These are phyloP conservation scores for Geotrichum australiense DNA, from an alignment of 1,139 yeast genomes.

Conservation along the genomic window DNA sequence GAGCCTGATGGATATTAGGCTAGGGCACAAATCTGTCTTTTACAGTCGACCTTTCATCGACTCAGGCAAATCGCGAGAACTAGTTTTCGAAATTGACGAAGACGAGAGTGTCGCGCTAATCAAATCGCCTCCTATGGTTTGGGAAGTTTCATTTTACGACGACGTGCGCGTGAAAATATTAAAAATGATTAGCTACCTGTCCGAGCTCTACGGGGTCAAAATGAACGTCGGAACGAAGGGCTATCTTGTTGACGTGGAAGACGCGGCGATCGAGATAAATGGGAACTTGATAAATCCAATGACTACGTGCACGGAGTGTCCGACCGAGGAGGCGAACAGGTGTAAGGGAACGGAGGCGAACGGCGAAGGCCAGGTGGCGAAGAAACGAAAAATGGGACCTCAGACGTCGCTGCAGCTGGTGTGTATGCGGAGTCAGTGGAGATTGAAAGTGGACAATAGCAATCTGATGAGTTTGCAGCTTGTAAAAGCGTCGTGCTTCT, in stretches of 20 bases:
- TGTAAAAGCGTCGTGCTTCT: constrained; percentile 12
- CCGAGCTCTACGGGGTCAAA: constrained; percentile 6
- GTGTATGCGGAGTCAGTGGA: constrained; percentile 12
- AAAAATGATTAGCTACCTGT: constrained; percentile 1
- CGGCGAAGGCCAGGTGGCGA: neutral
- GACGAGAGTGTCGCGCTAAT: constrained; percentile 17
- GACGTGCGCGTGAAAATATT: constrained; percentile 11
- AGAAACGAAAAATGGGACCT: constrained; percentile 16
- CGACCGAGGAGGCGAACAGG: neutral
- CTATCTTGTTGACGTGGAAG: constrained; percentile 9
- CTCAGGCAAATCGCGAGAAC: constrained; percentile 38
- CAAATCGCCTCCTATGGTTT: constrained; percentile 13
- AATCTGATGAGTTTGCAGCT: constrained; percentile 7
- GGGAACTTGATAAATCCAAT: constrained; percentile 9
- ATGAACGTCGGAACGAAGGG: constrained; percentile 9
- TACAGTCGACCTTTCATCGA: constrained; percentile 60
- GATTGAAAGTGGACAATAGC: neutral
- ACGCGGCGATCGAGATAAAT: constrained; percentile 9
- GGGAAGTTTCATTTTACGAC: constrained; percentile 16
- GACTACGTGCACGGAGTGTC: constrained; percentile 2
- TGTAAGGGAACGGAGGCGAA: neutral
- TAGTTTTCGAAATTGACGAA: constrained; percentile 49
- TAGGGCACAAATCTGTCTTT: constrained; percentile 13
- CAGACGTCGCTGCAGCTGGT: constrained; percentile 14
- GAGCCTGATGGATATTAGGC: constrained; percentile 12